phyloP scores from a whole-genome alignment of 352 stramenopile species.

The Globisporangium polare region DNA sequence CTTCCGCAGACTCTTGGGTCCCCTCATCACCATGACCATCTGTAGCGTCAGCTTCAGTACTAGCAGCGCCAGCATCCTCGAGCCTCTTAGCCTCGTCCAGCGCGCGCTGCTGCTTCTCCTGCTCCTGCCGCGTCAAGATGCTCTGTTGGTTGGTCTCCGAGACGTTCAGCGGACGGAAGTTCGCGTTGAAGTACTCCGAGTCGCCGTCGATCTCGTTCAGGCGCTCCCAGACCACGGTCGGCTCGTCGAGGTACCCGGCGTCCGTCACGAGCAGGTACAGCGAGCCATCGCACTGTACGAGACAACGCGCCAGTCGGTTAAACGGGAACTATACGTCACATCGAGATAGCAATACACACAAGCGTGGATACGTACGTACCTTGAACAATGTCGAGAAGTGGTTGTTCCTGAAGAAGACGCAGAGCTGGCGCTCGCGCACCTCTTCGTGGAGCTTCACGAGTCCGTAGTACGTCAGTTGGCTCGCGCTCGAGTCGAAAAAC shows the following conservation, averaged over 20 bases:
- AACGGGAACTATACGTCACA: neutral
- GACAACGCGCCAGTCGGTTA: neutral
- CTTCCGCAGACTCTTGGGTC: slow-evolving; percentile 5
- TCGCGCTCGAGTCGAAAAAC: slow-evolving; percentile 89
- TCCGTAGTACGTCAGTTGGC: slow-evolving; percentile 95
- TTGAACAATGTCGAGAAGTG: slow-evolving; percentile 98
- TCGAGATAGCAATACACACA: neutral
- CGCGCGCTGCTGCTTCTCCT: slow-evolving; percentile 26
- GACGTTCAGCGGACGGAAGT: slow-evolving; percentile 62
- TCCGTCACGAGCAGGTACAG: slow-evolving; percentile 97
- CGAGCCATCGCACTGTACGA: slow-evolving; percentile 74
- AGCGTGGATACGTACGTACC: slow-evolving; percentile 21
- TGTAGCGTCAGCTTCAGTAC: neutral
- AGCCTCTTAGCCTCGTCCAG: slow-evolving; percentile 10
- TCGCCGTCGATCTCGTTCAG: slow-evolving; percentile 90
- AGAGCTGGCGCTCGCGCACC: slow-evolving; percentile 88
- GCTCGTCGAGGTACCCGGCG: slow-evolving; percentile 93
- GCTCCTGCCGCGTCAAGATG: slow-evolving; percentile 56
- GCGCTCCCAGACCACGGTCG: slow-evolving; percentile 93
- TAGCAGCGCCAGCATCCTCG: slow-evolving; percentile 2
- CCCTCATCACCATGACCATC: neutral
- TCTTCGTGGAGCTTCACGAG: slow-evolving; percentile 91
- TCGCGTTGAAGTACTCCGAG: slow-evolving; percentile 66
- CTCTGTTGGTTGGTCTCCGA: slow-evolving; percentile 66
- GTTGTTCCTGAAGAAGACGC: slow-evolving; percentile 99